Percentiles rank a stretch among this genome's conserved stretches.
phyloP scores from a whole-genome alignment of 2,329 filamentous ascomycete genomes.

The Trichoderma koningiopsis region DNA sequence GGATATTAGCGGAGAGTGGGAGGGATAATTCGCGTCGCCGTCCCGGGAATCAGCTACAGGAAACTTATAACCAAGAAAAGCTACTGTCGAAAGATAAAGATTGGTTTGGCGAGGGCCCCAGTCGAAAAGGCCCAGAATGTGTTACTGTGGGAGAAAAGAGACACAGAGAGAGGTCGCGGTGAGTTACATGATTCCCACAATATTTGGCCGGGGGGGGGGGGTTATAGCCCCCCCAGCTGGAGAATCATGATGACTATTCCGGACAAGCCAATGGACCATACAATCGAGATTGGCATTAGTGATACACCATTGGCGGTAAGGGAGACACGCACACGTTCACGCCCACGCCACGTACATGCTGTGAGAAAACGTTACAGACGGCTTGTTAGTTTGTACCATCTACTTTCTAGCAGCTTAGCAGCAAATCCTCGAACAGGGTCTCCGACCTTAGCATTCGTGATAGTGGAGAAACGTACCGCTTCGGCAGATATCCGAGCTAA shows the following conservation, averaged over 20 bases:
- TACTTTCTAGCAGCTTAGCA: background rate
- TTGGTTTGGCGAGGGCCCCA: background rate
- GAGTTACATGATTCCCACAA: background rate
- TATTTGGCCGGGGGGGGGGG: background rate
- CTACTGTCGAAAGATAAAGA: background rate
- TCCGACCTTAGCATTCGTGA: slow-evolving; percentile 14
- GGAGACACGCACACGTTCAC: background rate
- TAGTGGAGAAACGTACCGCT: slow-evolving; percentile 16
- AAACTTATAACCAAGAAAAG: background rate
- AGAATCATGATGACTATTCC: background rate
- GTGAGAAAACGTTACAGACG: background rate
- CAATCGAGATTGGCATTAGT: background rate
- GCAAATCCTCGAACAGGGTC: background rate
- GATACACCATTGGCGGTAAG: background rate
- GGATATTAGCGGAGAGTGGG: background rate
- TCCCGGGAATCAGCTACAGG: background rate
- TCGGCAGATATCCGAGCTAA: slow-evolving; percentile 23
- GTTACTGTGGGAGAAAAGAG: background rate
- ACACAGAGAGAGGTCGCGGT: background rate
- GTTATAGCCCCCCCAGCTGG: background rate
- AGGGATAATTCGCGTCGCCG: background rate
- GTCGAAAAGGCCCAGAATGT: background rate
- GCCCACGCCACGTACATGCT: background rate
- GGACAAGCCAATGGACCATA: background rate
- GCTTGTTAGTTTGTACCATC: background rate